Conservation (phyloP, 306 rosid genomes). For the Medicago arabica region DNA sequence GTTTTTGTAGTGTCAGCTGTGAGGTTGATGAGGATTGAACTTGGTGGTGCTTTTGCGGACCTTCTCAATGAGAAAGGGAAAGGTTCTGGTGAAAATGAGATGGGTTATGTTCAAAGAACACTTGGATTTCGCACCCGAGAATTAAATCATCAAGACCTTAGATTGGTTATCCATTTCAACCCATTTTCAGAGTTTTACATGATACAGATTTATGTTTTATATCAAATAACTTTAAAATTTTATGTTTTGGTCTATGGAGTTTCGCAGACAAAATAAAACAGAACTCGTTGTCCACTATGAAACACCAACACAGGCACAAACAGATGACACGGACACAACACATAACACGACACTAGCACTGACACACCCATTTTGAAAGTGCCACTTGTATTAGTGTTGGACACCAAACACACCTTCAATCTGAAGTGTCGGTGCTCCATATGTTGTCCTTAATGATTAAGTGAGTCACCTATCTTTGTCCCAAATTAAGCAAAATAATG, state of each 20-base stretch:
- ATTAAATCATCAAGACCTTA: slow-evolving; percentile 77
- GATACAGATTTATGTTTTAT: background rate
- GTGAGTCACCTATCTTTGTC: slow-evolving; percentile 7
- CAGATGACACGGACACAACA: too few species aligned
- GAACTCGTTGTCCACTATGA: background rate
- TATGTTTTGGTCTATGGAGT: slow-evolving; percentile 9
- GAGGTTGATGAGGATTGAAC: slow-evolving; percentile 87
- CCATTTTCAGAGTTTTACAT: slow-evolving; percentile 31
- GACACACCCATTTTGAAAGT: background rate
- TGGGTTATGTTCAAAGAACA: slow-evolving; percentile 86
- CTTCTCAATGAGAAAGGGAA: slow-evolving; percentile 93
- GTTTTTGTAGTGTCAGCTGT: slow-evolving; percentile 69
- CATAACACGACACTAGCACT: background rate
- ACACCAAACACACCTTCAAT: background rate
- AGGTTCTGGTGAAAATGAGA: slow-evolving; percentile 94
- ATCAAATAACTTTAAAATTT: background rate
- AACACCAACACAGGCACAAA: background rate
- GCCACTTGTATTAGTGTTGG: background rate
- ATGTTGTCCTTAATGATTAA: background rate
- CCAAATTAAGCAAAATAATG: slow-evolving; percentile 1
- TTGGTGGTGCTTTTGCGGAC: slow-evolving; percentile 95
- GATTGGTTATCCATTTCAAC: slow-evolving; percentile 63
- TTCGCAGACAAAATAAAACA: background rate
- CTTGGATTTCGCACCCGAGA: slow-evolving; percentile 82
- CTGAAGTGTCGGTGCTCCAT: background rate